Conservation (phyloP, 106 monocot genomes). For the Vanilla planifolia region DNA sequence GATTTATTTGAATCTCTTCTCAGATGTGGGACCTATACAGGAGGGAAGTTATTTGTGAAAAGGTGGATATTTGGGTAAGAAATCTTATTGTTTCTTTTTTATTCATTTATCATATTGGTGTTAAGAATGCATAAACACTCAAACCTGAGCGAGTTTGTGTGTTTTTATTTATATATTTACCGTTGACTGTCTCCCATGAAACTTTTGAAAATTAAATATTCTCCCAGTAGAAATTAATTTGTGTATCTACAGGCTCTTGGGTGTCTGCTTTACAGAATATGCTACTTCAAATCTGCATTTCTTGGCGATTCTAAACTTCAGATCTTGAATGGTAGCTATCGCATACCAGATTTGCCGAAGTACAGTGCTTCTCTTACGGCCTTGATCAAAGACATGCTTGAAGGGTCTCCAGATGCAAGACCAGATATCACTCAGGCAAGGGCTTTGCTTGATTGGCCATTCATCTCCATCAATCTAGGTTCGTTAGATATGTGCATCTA, state of each 20-base stretch:
- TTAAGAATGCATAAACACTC: too few species aligned
- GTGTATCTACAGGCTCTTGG: slow-evolving; percentile 79
- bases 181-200: too few species aligned
- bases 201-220: too few species aligned
- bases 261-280: slow-evolving; percentile 86
- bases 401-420: slow-evolving; percentile 66
- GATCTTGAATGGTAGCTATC: slow-evolving; percentile 86
- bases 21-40: slow-evolving; percentile 99
- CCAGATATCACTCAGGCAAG: slow-evolving; percentile 99
- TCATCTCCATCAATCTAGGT: slow-evolving; percentile 86
- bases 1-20: slow-evolving; percentile 13
- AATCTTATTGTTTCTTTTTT: background rate
- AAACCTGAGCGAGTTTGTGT: too few species aligned
- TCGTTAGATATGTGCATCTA: slow-evolving; percentile 66
- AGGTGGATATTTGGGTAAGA: slow-evolving; percentile 99
- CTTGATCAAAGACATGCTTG: slow-evolving; percentile 88
- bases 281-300: slow-evolving; percentile 88
- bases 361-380: slow-evolving; percentile 52
- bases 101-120: background rate
- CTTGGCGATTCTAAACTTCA: slow-evolving; percentile 95
- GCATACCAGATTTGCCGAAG: slow-evolving; percentile 76
- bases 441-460: slow-evolving; percentile 92
- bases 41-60: slow-evolving; percentile 94
- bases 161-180: too few species aligned
- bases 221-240: too few species aligned